A percentile compares a stretch with the other conserved stretches of the same genome.
These are phyloP conservation scores for Wickerhamiella qilinensis DNA, from an alignment of 805 yeast species.

Conservation along the genomic window DNA sequence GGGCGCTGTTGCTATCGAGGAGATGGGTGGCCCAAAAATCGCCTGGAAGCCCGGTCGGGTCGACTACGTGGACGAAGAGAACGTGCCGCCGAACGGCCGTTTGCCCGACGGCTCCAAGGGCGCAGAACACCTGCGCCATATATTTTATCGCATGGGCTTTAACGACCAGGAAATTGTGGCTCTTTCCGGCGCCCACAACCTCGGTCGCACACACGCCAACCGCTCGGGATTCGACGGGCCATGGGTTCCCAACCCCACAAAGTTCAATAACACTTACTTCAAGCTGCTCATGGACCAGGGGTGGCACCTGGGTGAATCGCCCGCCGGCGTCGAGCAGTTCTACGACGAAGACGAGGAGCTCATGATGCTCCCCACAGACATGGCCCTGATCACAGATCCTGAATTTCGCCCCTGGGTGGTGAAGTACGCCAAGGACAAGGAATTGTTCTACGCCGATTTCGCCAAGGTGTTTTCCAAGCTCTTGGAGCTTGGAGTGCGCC, in stretches of 20 bases:
- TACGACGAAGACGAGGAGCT: conserved; percentile 40
- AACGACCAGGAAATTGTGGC: conserved; percentile 48
- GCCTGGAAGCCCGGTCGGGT: conserved; percentile 64
- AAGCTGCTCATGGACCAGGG: conserved; percentile 34
- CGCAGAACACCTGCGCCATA: conserved; percentile 34
- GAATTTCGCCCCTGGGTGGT: conserved; percentile 45
- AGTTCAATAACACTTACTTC: conserved; percentile 61
- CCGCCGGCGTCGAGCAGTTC: conserved; percentile 25
- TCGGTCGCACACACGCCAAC: conserved; percentile 46
- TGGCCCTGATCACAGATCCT: conserved; percentile 48
- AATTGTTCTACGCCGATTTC: conserved; percentile 46
- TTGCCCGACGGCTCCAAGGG: conserved; percentile 44
- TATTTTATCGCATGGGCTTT: conserved; percentile 45
- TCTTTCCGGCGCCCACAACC: conserved; percentile 42
- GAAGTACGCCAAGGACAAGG: conserved; percentile 50
- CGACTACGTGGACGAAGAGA: conserved; percentile 37
- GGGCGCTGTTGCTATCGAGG: conserved; percentile 51
- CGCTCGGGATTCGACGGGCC: conserved; percentile 77
- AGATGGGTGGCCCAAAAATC: conserved; percentile 49
- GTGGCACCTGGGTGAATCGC: conserved; percentile 31
- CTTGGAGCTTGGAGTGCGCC: conserved; percentile 59
- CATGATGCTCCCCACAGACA: conserved; percentile 82
- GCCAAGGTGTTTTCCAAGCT: conserved; percentile 51
- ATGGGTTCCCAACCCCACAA: conserved; percentile 72
- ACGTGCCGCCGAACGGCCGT: conserved; percentile 47